These are phyloP conservation scores for Effrenium voratum DNA, from an alignment of 73 alveolate species.

Conservation along the genomic window DNA sequence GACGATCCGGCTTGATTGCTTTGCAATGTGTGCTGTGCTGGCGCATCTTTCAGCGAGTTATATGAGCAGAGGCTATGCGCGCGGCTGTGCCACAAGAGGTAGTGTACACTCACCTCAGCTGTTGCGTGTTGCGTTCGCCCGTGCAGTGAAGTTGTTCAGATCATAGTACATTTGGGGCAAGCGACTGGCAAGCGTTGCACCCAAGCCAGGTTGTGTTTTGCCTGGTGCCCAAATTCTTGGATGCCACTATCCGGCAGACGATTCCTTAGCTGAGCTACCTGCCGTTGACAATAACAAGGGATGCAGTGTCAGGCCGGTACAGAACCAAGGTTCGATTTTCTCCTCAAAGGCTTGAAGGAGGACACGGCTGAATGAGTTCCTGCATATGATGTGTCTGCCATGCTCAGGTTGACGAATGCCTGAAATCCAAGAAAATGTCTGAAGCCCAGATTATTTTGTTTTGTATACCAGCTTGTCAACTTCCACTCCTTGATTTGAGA, in stretches of 20 bases:
- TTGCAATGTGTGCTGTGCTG: neutral
- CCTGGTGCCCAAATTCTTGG: slow-evolving; percentile 92
- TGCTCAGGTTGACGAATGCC: slow-evolving; percentile 20
- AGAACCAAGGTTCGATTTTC: slow-evolving; percentile 58
- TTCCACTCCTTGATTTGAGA: neutral
- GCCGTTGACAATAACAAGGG: neutral
- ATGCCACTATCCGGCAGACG: slow-evolving; percentile 78
- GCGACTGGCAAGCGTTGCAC: no score
- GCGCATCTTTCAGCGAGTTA: neutral
- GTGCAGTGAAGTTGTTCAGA: no score
- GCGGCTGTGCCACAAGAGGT: no score
- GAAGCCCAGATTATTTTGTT: neutral
- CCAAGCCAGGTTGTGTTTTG: slow-evolving; percentile 77
- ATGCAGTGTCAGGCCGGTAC: neutral
- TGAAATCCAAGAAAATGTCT: slow-evolving; percentile 38
- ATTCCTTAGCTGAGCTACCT: neutral
- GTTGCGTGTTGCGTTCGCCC: no score
- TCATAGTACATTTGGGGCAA: no score
- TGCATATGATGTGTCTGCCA: neutral
- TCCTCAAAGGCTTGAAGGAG: slow-evolving; percentile 83
- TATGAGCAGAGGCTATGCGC: no score
- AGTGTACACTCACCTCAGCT: no score
- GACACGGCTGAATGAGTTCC: neutral
- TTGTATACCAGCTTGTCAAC: neutral
- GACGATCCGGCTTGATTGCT: slow-evolving; percentile 6